These are phyloP conservation scores for Crithidia bombi DNA, from an alignment of 208 protist species.

Conservation along the genomic window DNA sequence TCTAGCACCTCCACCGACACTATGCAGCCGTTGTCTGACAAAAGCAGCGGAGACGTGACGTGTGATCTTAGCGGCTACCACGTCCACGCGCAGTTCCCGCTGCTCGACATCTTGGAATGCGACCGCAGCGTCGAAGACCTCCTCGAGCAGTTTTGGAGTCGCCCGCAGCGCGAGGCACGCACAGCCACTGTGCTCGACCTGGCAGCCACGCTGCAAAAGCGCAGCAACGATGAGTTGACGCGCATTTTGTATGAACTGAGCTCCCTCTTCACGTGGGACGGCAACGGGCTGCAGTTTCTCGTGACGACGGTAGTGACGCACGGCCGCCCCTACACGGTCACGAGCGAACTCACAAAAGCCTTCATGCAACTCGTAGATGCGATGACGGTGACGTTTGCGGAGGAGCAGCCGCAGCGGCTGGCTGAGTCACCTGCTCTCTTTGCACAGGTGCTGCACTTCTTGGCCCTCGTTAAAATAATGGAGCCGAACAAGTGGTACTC, in stretches of 20 bases:
- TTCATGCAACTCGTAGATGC: constrained; percentile 72
- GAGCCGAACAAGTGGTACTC: constrained; percentile 90
- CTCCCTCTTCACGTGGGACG: constrained; percentile 68
- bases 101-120: constrained; percentile 80
- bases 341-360: constrained; percentile 59
- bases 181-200: constrained; percentile 80
- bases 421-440: constrained; percentile 52
- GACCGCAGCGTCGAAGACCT: constrained; percentile 71
- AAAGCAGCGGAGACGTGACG: constrained; percentile 1
- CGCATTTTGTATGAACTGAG: constrained; percentile 72
- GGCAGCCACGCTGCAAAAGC: constrained; percentile 56
- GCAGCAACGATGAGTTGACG: constrained; percentile 70
- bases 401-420: constrained; percentile 75
- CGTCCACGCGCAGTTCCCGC: constrained; percentile 54
- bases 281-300: constrained; percentile 80
- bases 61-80: constrained; percentile 55
- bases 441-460: constrained; percentile 80
- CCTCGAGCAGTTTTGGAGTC: constrained; percentile 66
- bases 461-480: constrained; percentile 82
- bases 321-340: constrained; percentile 69
- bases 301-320: constrained; percentile 59
- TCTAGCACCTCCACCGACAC: not conserved
- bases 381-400: constrained; percentile 59
- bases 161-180: constrained; percentile 63
- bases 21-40: not conserved